A percentile compares a stretch with the other conserved stretches of the same genome.
Conservation (phyloP, 2,329 filamentous ascomycete genomes). For the Colletotrichum godetiae region DNA sequence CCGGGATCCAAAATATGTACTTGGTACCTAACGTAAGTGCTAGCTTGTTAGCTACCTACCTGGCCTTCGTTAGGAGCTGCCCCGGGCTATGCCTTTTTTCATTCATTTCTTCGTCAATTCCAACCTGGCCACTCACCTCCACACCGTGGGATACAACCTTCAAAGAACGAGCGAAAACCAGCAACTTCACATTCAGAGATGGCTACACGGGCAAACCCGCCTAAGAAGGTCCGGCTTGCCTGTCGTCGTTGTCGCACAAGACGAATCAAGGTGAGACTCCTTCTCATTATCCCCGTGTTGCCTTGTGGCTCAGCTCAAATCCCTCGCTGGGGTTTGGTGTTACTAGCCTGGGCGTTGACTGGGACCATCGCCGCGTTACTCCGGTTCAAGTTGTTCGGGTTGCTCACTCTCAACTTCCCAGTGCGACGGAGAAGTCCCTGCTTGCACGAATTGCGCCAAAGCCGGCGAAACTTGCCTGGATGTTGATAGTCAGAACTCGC, state of each 20-base stretch:
- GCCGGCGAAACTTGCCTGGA: constrained; percentile 48
- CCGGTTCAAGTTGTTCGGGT: not conserved
- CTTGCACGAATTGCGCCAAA: constrained; percentile 50
- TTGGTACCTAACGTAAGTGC: too few relatives aligned
- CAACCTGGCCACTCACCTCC: too few relatives aligned
- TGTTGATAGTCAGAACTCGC: constrained; percentile 49
- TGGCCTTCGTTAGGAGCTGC: too few relatives aligned
- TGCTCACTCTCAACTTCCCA: constrained; percentile 29
- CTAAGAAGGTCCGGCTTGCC: constrained; percentile 51
- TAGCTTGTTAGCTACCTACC: too few relatives aligned
- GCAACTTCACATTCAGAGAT: not conserved
- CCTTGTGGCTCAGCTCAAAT: not conserved
- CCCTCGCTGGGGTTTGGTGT: not conserved
- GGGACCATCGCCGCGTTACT: constrained; percentile 6
- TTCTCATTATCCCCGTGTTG: not conserved
- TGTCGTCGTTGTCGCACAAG: constrained; percentile 50
- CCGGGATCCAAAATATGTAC: too few relatives aligned
- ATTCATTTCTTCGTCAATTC: too few relatives aligned
- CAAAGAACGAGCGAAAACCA: too few relatives aligned
- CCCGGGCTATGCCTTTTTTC: too few relatives aligned
- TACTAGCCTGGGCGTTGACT: not conserved
- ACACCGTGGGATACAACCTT: too few relatives aligned
- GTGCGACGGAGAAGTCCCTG: constrained; percentile 51
- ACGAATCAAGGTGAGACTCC: constrained; percentile 47
- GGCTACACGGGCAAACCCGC: constrained; percentile 26